Evolutionary conservation across 768 basidiomycete species (phyloP), one percentile per base, ranked within the genome.

Genomic region (Leucogyrophana mollusca): DNA sequence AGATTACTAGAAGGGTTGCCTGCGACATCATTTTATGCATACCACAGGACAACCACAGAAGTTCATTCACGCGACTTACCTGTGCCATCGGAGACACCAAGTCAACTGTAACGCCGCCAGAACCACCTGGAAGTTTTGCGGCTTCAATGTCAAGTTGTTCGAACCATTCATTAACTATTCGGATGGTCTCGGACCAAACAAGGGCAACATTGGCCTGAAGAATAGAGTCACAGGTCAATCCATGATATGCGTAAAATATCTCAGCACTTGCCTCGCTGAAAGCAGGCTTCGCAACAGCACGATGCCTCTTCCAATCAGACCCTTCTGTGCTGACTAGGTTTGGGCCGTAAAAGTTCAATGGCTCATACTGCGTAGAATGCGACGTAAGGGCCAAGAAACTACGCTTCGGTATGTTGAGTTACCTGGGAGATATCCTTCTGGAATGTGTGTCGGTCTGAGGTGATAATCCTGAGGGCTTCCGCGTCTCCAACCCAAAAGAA

Each of bases 221-320:
- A n/a, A n/a, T n/a, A n/a, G n/a, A n/a, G n/a, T n/a, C n/a, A 23
- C 8, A 22, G 17, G 39, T 11, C 22, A 40, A 41, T 17, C 11
- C 34, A 24, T 20, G 9, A 20, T 11, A 24, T n/a, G 21, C n/a
- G 35, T 22, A 13, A 33, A 21, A 34, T 9, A 13, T 6, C 14
- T 13, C 20, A 11, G 13, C 8, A 13, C 57, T 39, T 45, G 64
- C 77, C 60, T 79, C 78, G 37, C 69, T 76, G 57, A 79, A 79
- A 1, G 78, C 78, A 9, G 73, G 69, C 43, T 73, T 76, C 17
- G 74, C 62, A 1, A 75, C 62, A 9, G 55, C 58, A 34, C 74
- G 65, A 50, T 78, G 76, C 2, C 73, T 64, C 40, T 72, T 72
- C 77, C 77, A 79, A n/a, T 73, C 68, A 0, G 66, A 43, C 5